Conservation (phyloP, 2,329 filamentous ascomycete genomes). For the Exophiala sp. region DNA sequence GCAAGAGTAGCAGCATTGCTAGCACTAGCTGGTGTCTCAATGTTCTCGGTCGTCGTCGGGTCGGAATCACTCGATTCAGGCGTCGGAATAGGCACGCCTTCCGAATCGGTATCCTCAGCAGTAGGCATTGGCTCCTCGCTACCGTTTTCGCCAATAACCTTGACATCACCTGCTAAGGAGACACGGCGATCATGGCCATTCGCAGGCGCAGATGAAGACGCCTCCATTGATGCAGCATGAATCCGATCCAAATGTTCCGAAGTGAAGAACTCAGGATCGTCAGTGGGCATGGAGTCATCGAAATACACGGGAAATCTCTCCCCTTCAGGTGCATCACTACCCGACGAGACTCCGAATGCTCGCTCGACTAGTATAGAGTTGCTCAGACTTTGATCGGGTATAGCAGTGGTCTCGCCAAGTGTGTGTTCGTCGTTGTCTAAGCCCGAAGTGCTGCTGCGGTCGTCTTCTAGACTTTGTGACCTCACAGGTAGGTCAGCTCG, state of each 20-base stretch:
- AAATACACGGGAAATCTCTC: not conserved
- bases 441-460: not conserved
- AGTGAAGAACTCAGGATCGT: not conserved
- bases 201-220: not conserved
- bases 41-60: not conserved
- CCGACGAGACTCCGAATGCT: conserved; percentile 3
- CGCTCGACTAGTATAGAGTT: conserved; percentile 16
- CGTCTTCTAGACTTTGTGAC: conserved; percentile 16
- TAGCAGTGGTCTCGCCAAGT: conserved; percentile 5
- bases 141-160: not conserved
- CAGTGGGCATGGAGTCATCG: not conserved
- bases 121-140: not conserved
- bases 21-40: not conserved
- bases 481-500: conserved; percentile 14
- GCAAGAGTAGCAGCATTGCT: not conserved
- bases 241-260: not conserved
- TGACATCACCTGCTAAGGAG: not conserved
- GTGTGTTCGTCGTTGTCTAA: not conserved
- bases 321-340: not conserved
- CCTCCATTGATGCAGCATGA: not conserved
- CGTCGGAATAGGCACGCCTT: conserved; percentile 9
- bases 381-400: conserved; percentile 5
- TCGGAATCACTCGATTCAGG: conserved; percentile 14
- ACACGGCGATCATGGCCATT: not conserved
- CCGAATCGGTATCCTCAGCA: conserved; percentile 7